Conservation (phyloP, 768 basidiomycete genomes). For the Mycena chlorophos region DNA sequence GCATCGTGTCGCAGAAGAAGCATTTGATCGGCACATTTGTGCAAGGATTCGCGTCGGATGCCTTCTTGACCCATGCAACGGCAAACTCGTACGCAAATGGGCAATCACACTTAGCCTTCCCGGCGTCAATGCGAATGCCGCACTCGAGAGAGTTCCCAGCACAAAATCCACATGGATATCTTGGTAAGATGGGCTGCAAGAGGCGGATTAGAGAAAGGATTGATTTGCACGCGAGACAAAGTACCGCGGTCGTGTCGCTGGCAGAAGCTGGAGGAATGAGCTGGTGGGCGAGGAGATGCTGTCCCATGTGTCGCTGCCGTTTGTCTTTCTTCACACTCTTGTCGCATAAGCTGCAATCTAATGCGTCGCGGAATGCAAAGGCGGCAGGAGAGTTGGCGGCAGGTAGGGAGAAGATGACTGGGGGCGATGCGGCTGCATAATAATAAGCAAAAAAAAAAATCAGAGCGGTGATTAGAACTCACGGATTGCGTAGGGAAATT, state of each 20-base stretch:
- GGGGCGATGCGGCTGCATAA: no score
- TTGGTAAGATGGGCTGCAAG: constrained; percentile 18
- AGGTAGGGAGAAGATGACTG: no score
- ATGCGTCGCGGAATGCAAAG: no score
- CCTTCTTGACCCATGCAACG: constrained; percentile 15
- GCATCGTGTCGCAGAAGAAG: constrained; percentile 18
- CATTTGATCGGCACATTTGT: constrained; percentile 33
- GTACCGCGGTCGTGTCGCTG: not conserved
- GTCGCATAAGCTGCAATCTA: no score
- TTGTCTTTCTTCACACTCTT: no score
- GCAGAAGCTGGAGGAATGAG: no score
- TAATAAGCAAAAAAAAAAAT: not conserved
- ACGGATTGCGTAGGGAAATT: not conserved
- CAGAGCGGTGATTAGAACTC: not conserved
- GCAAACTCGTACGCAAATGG: constrained; percentile 13
- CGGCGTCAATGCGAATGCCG: constrained; percentile 17
- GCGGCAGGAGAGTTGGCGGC: no score
- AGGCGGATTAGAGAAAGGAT: not conserved
- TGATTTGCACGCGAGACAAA: not conserved
- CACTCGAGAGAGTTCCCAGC: constrained; percentile 11
- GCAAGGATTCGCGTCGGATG: constrained; percentile 22
- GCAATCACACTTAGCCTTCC: constrained; percentile 23
- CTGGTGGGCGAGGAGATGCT: no score
- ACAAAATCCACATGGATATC: constrained; percentile 31
- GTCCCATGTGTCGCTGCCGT: no score